Base-by-base conservation (phyloP, 2,329 filamentous ascomycete species). In the Paradendryphiella salina region DNA sequence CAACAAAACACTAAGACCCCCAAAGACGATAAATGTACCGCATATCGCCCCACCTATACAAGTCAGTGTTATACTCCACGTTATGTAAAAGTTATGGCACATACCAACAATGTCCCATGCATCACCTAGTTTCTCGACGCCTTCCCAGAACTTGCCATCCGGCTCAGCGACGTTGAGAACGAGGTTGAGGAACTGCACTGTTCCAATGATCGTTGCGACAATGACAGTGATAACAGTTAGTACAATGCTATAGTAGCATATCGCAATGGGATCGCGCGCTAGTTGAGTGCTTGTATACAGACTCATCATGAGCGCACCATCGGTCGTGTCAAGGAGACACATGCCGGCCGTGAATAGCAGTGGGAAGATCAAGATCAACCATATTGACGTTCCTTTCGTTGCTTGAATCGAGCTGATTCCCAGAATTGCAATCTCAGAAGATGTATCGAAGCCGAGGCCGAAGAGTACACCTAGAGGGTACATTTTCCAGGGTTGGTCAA, bases 231-330 rank as follows among this genome's bases (percentile, higher is more conserved):
- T 83, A 3, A 82, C 84, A 0, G 90, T 96, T 21, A 96, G 80
- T 0, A 96, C 88, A 60, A 93, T 88, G 10, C 90, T 95, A 75
- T 96, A 97, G 75, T 97, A 97, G 1, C 96, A 76, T 38, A 96
- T 92, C 0, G 92, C 91, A n/a, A 97, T 84, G 1, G 82, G 82
- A 65, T 97, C 92, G 50, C 88, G 80, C 0, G 89, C 85, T 38
- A 95, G 86, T 23, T 87, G 76, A 10, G 84, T 89, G 32, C 87
- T 88, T 0, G 92, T 91, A 74, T 99, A 97, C 1, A 97, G 79
- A 0, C 88, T 86, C 84, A 96, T 92, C 92, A 97, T 97, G 15
- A 96, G 80, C 1, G 93, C 93, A 18, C 93, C 93, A 64, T 97
- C 94, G 0, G 86, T 88, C 0, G 92, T 96, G 73, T 97, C 94